A percentile compares a stretch with the other conserved stretches of the same genome.
phyloP scores from a whole-genome alignment of 1,284 basidiomycete genomes.

The Fomitiporia mediterranea region DNA sequence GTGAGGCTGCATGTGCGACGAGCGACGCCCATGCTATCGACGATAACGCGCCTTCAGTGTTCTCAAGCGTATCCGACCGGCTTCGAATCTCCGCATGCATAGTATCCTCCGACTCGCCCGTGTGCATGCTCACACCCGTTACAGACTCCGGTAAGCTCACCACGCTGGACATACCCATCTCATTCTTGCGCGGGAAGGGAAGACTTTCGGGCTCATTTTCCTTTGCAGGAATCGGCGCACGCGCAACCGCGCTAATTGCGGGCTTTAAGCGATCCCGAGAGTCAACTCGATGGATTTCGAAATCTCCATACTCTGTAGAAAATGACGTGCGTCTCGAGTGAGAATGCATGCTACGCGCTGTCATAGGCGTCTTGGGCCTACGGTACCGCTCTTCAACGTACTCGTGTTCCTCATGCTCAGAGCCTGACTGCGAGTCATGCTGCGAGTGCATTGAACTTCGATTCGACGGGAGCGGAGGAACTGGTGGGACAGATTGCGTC shows the following conservation, averaged over 20 bases:
- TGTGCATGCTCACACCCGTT: background rate
- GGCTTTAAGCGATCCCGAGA: constrained; percentile 14
- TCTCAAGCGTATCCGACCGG: constrained; percentile 6
- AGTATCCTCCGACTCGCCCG: constrained; percentile 9
- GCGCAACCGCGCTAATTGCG: constrained; percentile 20
- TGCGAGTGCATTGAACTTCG: background rate
- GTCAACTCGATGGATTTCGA: constrained; percentile 16
- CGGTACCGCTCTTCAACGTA: background rate
- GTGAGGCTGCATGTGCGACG: constrained; percentile 11
- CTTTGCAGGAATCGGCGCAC: background rate
- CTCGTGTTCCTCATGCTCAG: background rate
- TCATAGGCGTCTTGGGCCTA: constrained; percentile 12
- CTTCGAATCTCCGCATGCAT: constrained; percentile 10
- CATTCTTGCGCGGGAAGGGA: background rate
- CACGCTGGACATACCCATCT: background rate
- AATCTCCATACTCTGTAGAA: constrained; percentile 15
- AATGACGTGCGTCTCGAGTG: constrained; percentile 2
- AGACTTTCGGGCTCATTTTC: background rate
- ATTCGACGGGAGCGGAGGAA: constrained; percentile 7
- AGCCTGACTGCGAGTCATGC: background rate
- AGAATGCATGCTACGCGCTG: background rate
- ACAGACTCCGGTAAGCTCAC: constrained; percentile 14
- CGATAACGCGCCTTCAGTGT: constrained; percentile 7
- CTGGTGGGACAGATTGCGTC: constrained; percentile 1
- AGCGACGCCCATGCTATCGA: constrained; percentile 21